These are phyloP conservation scores for Hypoxylon trugodes DNA, from an alignment of 495 filamentous ascomycete species.

Conservation along the genomic window DNA sequence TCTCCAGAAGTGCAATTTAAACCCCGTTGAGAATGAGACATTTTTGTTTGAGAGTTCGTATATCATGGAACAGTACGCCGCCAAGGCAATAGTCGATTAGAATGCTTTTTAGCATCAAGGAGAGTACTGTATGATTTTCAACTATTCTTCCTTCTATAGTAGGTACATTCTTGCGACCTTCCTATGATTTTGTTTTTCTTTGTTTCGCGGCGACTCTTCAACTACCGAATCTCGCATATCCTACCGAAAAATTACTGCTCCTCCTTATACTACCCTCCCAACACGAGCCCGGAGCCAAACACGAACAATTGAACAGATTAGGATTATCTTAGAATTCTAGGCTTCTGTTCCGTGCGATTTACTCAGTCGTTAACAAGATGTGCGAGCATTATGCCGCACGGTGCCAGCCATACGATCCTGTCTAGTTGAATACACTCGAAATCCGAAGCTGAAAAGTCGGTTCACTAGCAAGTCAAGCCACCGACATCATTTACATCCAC, in stretches of 20 bases:
- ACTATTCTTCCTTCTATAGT: neutral
- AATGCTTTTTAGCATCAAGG: slow-evolving; percentile 1
- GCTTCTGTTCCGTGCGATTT: neutral
- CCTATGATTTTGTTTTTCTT: neutral
- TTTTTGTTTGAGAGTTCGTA: too few relatives aligned
- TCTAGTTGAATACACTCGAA: too few relatives aligned
- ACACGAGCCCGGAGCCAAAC: neutral
- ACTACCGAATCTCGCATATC: slow-evolving; percentile 5
- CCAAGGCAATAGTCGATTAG: slow-evolving; percentile 1
- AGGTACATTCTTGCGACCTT: neutral
- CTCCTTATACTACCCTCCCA: slow-evolving; percentile 10
- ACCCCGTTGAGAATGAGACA: neutral
- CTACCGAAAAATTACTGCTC: neutral
- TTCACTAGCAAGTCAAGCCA: too few relatives aligned
- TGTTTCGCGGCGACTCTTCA: slow-evolving; percentile 7
- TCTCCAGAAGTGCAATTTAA: slow-evolving; percentile 9
- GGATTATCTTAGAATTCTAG: neutral
- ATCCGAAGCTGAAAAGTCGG: too few relatives aligned
- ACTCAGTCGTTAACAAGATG: too few relatives aligned
- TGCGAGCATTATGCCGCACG: too few relatives aligned
- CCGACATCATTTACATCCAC: too few relatives aligned
- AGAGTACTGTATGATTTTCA: neutral
- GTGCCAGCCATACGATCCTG: too few relatives aligned
- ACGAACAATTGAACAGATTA: slow-evolving; percentile 1
- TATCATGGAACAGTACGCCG: neutral